Evolutionary conservation across 306 rosid species (phyloP).

Genomic region (Citrullus colocynthis): DNA sequence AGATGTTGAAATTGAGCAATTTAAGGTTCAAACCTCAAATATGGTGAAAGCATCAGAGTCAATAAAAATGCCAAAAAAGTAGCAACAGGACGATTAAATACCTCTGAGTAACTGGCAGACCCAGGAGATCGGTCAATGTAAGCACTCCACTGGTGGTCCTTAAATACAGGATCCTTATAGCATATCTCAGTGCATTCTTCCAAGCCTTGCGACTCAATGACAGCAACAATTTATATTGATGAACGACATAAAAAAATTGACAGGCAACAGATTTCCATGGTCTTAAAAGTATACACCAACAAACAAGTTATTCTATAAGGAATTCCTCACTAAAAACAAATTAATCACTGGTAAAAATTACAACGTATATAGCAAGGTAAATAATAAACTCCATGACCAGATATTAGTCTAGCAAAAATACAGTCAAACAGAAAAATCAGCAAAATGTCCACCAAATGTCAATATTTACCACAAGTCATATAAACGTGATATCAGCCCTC

Average conservation of each 20-base stretch:
- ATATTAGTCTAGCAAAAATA: background rate
- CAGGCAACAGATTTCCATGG: background rate
- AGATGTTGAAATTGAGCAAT: background rate
- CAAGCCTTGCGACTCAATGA: constrained; percentile 37
- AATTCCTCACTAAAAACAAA: background rate
- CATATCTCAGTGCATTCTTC: constrained; percentile 69
- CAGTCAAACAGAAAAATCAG: background rate
- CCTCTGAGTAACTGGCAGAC: constrained; percentile 58
- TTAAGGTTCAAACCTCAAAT: background rate
- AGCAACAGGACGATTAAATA: constrained; percentile 3
- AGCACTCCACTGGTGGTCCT: constrained; percentile 89
- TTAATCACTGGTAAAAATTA: background rate
- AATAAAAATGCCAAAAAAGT: background rate
- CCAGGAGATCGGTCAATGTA: constrained; percentile 97
- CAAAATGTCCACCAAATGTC: background rate
- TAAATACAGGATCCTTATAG: constrained; percentile 86
- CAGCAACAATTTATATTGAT: background rate
- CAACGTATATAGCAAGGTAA: background rate
- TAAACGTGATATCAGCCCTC: background rate
- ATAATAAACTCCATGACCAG: background rate
- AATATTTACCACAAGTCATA: background rate
- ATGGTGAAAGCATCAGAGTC: background rate
- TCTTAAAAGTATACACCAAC: background rate
- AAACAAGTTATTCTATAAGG: background rate
- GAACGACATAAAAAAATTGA: background rate